Percentiles rank a stretch among this genome's conserved stretches.
These are phyloP conservation scores for Didymella keratinophila DNA, from an alignment of 2,329 filamentous ascomycete species.

Conservation along the genomic window DNA sequence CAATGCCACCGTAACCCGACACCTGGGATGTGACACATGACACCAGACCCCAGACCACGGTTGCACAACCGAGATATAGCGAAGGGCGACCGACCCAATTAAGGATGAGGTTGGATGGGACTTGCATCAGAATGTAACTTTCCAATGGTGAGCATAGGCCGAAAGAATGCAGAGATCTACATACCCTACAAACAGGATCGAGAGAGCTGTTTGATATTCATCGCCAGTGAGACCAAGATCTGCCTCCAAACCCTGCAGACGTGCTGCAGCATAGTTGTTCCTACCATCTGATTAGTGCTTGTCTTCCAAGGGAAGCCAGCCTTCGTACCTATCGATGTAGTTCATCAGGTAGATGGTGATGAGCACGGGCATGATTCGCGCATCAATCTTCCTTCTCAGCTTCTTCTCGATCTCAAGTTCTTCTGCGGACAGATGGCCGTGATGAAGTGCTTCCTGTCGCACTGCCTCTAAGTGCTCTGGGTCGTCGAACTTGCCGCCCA, in stretches of 20 bases:
- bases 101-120: slow-evolving; percentile 67
- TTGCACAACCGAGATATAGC: slow-evolving; percentile 60
- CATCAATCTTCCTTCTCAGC: slow-evolving; percentile 41
- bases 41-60: slow-evolving; percentile 54
- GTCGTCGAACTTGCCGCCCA: slow-evolving; percentile 8
- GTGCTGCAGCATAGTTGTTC: slow-evolving; percentile 42
- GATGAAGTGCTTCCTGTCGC: slow-evolving; percentile 24
- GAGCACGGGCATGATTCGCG: slow-evolving; percentile 39
- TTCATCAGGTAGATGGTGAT: slow-evolving; percentile 43
- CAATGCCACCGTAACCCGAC: slow-evolving; percentile 52
- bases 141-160: background rate
- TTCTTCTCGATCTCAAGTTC: slow-evolving; percentile 42
- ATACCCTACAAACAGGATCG: slow-evolving; percentile 66
- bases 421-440: slow-evolving; percentile 29
- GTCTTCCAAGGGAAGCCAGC: too few species aligned
- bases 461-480: slow-evolving; percentile 25
- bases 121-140: slow-evolving; percentile 67
- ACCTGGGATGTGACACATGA: slow-evolving; percentile 59
- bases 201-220: slow-evolving; percentile 27
- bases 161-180: slow-evolving; percentile 33
- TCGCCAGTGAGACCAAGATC: slow-evolving; percentile 29
- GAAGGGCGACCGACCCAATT: slow-evolving; percentile 62
- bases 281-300: slow-evolving; percentile 8
- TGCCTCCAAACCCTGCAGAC: slow-evolving; percentile 36
- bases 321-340: slow-evolving; percentile 33